Evolutionary conservation across 2,329 filamentous ascomycete species (phyloP).

Genomic region (Cryphonectria nitschkei): DNA sequence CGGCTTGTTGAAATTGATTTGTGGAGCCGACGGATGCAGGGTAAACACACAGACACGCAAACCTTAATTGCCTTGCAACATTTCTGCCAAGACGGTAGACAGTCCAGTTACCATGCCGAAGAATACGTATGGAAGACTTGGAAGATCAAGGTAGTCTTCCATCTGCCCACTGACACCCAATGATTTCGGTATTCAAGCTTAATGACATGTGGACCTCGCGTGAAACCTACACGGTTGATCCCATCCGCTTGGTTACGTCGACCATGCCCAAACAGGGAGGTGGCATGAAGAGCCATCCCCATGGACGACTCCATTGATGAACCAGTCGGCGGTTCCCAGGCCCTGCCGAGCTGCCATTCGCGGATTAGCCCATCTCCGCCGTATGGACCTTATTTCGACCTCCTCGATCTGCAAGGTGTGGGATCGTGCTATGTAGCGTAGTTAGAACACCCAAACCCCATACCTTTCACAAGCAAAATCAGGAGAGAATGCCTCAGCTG

Average conservation of each 20-base stretch:
- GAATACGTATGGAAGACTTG: neutral
- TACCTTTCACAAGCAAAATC: no score
- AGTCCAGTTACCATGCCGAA: neutral
- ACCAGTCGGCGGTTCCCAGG: neutral
- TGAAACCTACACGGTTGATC: neutral
- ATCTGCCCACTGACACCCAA: neutral
- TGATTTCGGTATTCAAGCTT: slow-evolving; percentile 4
- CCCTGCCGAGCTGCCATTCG: slow-evolving; percentile 12
- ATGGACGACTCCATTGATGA: neutral
- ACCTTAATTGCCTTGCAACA: slow-evolving; percentile 29
- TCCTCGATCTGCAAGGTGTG: neutral
- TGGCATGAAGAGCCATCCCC: neutral
- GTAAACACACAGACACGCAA: no score
- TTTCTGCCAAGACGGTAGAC: neutral
- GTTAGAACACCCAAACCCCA: neutral
- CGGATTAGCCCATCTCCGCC: neutral
- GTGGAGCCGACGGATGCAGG: neutral
- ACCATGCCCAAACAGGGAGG: slow-evolving; percentile 2
- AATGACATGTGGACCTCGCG: neutral
- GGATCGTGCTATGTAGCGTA: neutral
- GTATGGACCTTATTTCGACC: slow-evolving; percentile 6
- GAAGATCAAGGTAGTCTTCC: neutral
- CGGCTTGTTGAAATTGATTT: neutral
- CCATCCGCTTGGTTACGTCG: neutral
- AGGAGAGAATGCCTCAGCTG: neutral